phyloP scores from a whole-genome alignment of 805 yeast genomes.

The Wilhelminamyces savonicus region DNA sequence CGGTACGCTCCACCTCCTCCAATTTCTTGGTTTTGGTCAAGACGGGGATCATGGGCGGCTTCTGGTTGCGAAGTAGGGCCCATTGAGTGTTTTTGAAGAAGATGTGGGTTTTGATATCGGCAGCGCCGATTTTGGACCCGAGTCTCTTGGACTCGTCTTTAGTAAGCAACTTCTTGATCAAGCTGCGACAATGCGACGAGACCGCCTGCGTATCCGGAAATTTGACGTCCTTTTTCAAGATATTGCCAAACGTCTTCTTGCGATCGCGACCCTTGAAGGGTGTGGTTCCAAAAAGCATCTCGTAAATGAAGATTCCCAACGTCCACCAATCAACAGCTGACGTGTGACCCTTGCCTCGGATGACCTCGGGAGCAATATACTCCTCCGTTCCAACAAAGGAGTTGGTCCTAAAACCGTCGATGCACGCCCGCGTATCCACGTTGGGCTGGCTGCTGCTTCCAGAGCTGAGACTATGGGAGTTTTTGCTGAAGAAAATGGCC shows the following conservation, averaged over 20 bases:
- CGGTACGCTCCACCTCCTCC: slow-evolving; percentile 8
- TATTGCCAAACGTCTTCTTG: slow-evolving; percentile 82
- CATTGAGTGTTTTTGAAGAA: slow-evolving; percentile 91
- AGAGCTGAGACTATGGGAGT: slow-evolving; percentile 24
- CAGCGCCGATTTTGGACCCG: slow-evolving; percentile 92
- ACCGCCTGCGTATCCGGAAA: slow-evolving; percentile 66
- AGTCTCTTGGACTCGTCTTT: slow-evolving; percentile 86
- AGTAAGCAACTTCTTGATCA: slow-evolving; percentile 74
- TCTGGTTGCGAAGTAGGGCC: slow-evolving; percentile 89
- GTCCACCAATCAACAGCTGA: slow-evolving; percentile 99
- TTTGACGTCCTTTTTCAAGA: slow-evolving; percentile 74
- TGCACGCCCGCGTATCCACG: slow-evolving; percentile 89
- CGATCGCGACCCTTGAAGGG: slow-evolving; percentile 93
- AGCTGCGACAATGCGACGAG: slow-evolving; percentile 68
- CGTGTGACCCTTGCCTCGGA: slow-evolving; percentile 94
- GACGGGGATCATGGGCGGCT: slow-evolving; percentile 94
- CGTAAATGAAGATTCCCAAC: slow-evolving; percentile 84
- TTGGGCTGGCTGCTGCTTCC: slow-evolving; percentile 43
- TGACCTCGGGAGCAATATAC: slow-evolving; percentile 97
- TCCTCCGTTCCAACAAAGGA: slow-evolving; percentile 99
- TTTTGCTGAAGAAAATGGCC: slow-evolving; percentile 39
- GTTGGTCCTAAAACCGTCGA: slow-evolving; percentile 93
- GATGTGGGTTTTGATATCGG: slow-evolving; percentile 86
- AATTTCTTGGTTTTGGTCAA: slow-evolving; percentile 33
- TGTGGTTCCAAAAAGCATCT: slow-evolving; percentile 92